Percentiles rank a stretch among this genome's conserved stretches.
These are phyloP conservation scores for Aeminium ludgeri DNA, from an alignment of 495 filamentous ascomycete genomes.

Conservation along the genomic window DNA sequence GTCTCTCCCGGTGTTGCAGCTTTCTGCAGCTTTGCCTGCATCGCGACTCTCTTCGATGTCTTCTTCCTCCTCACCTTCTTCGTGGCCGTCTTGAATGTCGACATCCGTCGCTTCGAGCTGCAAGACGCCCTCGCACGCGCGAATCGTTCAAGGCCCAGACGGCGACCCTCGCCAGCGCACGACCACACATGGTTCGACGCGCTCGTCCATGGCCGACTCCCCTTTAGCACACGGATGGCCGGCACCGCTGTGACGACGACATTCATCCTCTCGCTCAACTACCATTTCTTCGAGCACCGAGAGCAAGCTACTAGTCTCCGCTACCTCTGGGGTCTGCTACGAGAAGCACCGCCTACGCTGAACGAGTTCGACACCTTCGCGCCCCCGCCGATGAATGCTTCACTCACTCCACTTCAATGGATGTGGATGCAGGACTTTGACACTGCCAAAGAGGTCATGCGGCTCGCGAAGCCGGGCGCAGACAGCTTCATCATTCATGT, in stretches of 20 bases:
- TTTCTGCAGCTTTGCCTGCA: slow-evolving; percentile 52
- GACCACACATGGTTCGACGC: slow-evolving; percentile 33
- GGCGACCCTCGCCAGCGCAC: slow-evolving; percentile 16
- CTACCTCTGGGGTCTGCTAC: slow-evolving; percentile 21
- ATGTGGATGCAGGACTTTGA: slow-evolving; percentile 55
- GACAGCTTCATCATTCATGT: slow-evolving; percentile 50
- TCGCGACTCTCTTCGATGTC: slow-evolving; percentile 53
- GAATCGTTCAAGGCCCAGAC: slow-evolving; percentile 12
- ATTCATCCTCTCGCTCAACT: slow-evolving; percentile 43
- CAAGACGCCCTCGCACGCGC: slow-evolving; percentile 32
- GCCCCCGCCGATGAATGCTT: slow-evolving; percentile 42
- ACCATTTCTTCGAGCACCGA: slow-evolving; percentile 48
- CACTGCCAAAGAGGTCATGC: slow-evolving; percentile 53
- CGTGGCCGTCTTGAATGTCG: slow-evolving; percentile 53
- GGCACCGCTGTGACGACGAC: slow-evolving; percentile 45
- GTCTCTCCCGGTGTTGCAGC: slow-evolving; percentile 45
- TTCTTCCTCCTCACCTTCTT: slow-evolving; percentile 58
- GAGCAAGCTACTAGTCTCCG: slow-evolving; percentile 25
- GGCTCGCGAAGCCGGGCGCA: slow-evolving; percentile 45
- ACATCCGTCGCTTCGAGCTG: slow-evolving; percentile 53
- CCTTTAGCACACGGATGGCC: slow-evolving; percentile 39
- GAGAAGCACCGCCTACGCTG: slow-evolving; percentile 2
- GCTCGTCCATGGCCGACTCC: slow-evolving; percentile 32
- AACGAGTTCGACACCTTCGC: slow-evolving; percentile 13
- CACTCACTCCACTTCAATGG: slow-evolving; percentile 52